Evolutionary conservation across 805 yeast species (phyloP).

Genomic region (Suhomyces xylopsoci): DNA sequence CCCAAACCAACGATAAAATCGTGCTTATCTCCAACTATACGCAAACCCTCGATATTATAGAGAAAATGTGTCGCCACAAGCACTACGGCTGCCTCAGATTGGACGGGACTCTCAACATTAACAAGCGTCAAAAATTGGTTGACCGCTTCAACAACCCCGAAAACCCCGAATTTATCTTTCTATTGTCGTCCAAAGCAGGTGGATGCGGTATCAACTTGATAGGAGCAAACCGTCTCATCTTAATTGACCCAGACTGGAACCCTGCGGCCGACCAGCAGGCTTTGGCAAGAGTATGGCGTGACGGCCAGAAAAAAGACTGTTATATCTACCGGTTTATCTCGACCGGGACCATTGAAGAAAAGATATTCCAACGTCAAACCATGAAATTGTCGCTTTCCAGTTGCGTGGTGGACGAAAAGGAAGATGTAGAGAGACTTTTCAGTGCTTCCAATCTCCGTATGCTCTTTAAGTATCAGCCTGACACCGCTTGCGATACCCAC

Average conservation of each 20-base stretch:
- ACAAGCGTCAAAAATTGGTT: constrained; percentile 88
- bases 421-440: constrained; percentile 89
- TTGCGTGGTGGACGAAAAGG: constrained; percentile 95
- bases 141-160: constrained; percentile 90
- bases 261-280: constrained; percentile 99
- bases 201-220: constrained; percentile 97
- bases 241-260: constrained; percentile 94
- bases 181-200: constrained; percentile 94
- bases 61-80: constrained; percentile 72
- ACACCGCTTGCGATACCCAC: constrained; percentile 85
- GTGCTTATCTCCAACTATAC: constrained; percentile 94
- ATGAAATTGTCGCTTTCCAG: constrained; percentile 91
- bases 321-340: constrained; percentile 90
- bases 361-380: constrained; percentile 91
- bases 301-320: constrained; percentile 96
- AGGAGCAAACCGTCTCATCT: constrained; percentile 88
- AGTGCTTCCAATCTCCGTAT: constrained; percentile 76
- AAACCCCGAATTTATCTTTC: constrained; percentile 80
- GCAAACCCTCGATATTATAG: constrained; percentile 88
- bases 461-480: constrained; percentile 65
- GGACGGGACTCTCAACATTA: constrained; percentile 91
- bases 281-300: constrained; percentile 97
- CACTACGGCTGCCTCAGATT: constrained; percentile 76
- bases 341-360: constrained; percentile 95
- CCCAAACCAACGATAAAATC: constrained; percentile 89